Percentiles rank a stretch among this genome's conserved stretches.
These are phyloP conservation scores for Zopfochytrium polystomum DNA, from an alignment of 371 early-diverging fungal species.

Conservation along the genomic window DNA sequence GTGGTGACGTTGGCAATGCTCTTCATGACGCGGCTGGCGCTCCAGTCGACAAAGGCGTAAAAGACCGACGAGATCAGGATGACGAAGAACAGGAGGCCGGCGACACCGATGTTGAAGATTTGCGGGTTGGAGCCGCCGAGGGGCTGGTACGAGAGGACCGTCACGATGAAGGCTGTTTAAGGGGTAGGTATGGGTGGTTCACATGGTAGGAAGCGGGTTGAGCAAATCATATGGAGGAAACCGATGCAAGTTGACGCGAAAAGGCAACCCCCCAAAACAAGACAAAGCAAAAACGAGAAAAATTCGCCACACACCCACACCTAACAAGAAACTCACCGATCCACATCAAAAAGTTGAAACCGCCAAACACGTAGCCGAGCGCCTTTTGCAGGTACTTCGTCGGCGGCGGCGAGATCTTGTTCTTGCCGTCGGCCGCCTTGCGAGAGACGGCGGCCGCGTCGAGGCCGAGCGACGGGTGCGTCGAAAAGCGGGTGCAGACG, in stretches of 20 bases:
- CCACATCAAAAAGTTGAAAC: conserved; percentile 30
- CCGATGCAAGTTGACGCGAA: no score
- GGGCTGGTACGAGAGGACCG: conserved; percentile 44
- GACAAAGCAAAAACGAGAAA: no score
- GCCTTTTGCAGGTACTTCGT: conserved; percentile 4
- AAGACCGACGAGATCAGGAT: conserved; percentile 63
- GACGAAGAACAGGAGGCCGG: conserved; percentile 56
- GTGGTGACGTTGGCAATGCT: conserved; percentile 68
- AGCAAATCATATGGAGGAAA: no score
- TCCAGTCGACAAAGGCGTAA: conserved; percentile 72
- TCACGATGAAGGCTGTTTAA: conserved; percentile 20
- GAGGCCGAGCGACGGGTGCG: conserved; percentile 22
- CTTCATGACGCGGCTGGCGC: conserved; percentile 66
- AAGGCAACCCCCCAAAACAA: no score
- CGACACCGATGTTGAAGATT: conserved; percentile 48
- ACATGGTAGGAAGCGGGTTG: no score
- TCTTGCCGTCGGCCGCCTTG: conserved; percentile 13
- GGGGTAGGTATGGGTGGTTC: no score
- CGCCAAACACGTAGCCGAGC: conserved; percentile 35
- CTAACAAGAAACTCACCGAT: no score
- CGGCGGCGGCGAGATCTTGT: conserved; percentile 19
- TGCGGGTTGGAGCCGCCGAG: conserved; percentile 34
- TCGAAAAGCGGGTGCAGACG: conserved; percentile 22
- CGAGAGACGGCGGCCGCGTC: conserved; percentile 19
- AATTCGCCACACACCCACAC: no score